Base-by-base conservation (phyloP, 768 basidiomycete species). In the Boletus barrowsii region DNA sequence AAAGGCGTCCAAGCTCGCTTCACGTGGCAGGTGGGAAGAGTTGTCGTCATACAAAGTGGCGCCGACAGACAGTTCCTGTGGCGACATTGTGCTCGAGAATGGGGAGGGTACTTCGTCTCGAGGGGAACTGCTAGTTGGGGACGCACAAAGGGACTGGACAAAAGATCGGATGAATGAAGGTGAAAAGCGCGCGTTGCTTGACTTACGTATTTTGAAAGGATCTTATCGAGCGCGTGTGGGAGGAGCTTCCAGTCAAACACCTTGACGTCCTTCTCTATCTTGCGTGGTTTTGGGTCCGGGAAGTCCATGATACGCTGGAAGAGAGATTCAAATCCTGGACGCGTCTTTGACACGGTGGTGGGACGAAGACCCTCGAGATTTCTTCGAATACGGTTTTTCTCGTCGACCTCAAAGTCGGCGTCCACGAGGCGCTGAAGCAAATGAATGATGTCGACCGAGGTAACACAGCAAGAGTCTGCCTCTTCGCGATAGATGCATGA, bases 231-330 rank as follows among this genome's bases (percentile, higher is more conserved):
- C 0, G 88, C 88, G 58, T 84, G 81, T 17, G 79, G 79, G n/a
- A 92, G 75, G 42, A 81, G 69, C 29, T 75, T 76, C 90, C 90
- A 92, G 39, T 83, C 81, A 61, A 92, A 92, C 9, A 91, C 87
- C 68, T 92, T 92, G 65, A 99, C 80, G 64, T 98, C 93, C 78
- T 98, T 98, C 67, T 98, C 96, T 58, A 98, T 99, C 68, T 94
- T 95, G 51, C 96, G 80, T 4, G 96, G 96, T 68, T 92, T 94
- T 9, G 96, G 96, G 42, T 84, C 83, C 0, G 94, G 91, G 66
- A 97, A 96, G 48, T 90, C 85, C 96, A 99, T 98, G 75, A 99
- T 94, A 61, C 86, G 80, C 73, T 90, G 86, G 79, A 98, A 99
- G 70, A 98, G 92, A n/a, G 81, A 77, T 62, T 90, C 90, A 53